Percentiles rank a stretch among this genome's conserved stretches.
Conservation (phyloP, 2,329 filamentous ascomycete species). For the Pezicula carpinea region DNA sequence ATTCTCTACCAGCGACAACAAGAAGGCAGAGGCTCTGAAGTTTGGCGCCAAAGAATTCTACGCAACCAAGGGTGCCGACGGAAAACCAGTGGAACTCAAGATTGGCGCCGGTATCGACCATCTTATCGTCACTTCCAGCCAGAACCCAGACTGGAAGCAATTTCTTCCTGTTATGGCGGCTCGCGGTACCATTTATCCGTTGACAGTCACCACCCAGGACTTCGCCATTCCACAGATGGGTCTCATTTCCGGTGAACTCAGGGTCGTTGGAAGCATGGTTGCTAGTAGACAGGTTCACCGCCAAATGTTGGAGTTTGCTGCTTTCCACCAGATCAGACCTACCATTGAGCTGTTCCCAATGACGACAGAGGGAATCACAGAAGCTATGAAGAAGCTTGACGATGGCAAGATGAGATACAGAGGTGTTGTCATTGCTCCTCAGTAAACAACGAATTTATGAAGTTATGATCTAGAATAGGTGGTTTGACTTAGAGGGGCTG, state of each 20-base stretch:
- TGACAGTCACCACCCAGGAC: constrained; percentile 54
- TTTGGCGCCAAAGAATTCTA: constrained; percentile 60
- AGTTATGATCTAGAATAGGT: too few relatives aligned
- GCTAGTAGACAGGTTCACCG: constrained; percentile 42
- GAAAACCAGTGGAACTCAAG: constrained; percentile 19
- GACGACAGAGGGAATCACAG: constrained; percentile 45
- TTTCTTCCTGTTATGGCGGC: constrained; percentile 58
- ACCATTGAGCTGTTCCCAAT: constrained; percentile 54
- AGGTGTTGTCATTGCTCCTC: constrained; percentile 36
- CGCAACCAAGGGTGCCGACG: constrained; percentile 38
- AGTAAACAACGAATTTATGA: neutral
- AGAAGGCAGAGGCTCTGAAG: constrained; percentile 56
- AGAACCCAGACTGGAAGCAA: constrained; percentile 51
- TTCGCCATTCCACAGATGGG: constrained; percentile 26
- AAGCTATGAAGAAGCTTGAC: constrained; percentile 51
- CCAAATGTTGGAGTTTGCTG: constrained; percentile 56
- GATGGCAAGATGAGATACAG: constrained; percentile 49
- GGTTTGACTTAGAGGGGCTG: too few relatives aligned
- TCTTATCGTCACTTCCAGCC: constrained; percentile 25
- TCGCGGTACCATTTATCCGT: constrained; percentile 57
- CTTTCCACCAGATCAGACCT: constrained; percentile 52
- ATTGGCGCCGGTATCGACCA: constrained; percentile 29
- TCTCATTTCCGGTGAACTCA: constrained; percentile 21
- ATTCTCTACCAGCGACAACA: constrained; percentile 53
- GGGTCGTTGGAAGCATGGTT: constrained; percentile 24